A percentile compares a stretch with the other conserved stretches of the same genome.
Conservation (phyloP, 306 rosid genomes). For the Casuarina equisetifolia region DNA sequence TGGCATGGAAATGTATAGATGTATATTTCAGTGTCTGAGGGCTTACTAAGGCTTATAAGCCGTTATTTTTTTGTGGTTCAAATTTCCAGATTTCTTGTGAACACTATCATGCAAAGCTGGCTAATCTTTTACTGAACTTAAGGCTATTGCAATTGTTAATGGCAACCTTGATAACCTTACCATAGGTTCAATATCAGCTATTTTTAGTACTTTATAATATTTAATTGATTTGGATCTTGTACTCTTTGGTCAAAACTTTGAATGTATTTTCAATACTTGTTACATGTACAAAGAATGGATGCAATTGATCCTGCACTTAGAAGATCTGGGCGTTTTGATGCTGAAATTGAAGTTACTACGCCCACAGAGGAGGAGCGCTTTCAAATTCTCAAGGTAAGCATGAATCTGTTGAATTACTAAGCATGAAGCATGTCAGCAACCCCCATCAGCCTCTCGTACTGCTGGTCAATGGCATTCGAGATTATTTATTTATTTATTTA, state of each 20-base stretch:
- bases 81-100: neutral
- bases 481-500: neutral
- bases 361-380: conserved; percentile 78
- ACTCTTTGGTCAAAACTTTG: neutral
- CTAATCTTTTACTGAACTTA: conserved; percentile 8
- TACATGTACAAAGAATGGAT: conserved; percentile 53
- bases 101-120: conserved; percentile 10
- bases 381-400: conserved; percentile 79
- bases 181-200: conserved; percentile 4
- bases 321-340: conserved; percentile 86
- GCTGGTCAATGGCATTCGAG: neutral
- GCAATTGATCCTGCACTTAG: conserved; percentile 89
- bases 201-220: conserved; percentile 14
- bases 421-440: neutral
- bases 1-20: neutral
- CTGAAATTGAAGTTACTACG: conserved; percentile 82
- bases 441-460: neutral
- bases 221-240: conserved; percentile 10
- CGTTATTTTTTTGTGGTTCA: neutral
- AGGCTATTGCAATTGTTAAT: conserved; percentile 13
- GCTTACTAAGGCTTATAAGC: neutral
- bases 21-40: neutral
- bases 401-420: conserved; percentile 6
- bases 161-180: conserved; percentile 1
- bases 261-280: conserved; percentile 12